These are phyloP conservation scores for Leishmania gerbilli DNA, from an alignment of 208 protist genomes.

Conservation along the genomic window DNA sequence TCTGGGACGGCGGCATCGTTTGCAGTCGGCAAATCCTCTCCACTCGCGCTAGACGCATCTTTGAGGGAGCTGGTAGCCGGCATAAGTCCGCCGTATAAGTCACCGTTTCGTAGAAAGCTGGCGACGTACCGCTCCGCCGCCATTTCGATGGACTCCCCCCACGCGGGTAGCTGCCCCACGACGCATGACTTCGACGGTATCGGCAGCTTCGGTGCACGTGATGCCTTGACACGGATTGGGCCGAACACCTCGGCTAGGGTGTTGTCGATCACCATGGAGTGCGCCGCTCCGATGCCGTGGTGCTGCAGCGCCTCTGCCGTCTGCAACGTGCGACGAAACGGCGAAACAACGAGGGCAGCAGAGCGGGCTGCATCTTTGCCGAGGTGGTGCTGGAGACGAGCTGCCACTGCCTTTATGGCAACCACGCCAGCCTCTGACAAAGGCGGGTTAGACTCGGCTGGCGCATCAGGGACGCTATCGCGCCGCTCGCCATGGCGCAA, in stretches of 20 bases:
- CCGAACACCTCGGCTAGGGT: constrained; percentile 79
- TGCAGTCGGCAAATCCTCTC: constrained; percentile 6
- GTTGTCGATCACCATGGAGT: constrained; percentile 54
- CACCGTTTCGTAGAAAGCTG: constrained; percentile 37
- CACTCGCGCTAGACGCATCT: background rate
- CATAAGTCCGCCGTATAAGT: constrained; percentile 25
- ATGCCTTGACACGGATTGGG: constrained; percentile 63
- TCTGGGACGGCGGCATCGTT: background rate
- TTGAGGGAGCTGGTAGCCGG: background rate
- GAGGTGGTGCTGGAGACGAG: constrained; percentile 38
- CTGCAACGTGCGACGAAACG: constrained; percentile 70
- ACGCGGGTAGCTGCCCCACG: constrained; percentile 46
- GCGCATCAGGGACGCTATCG: constrained; percentile 48
- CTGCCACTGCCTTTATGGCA: constrained; percentile 36
- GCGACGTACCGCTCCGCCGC: constrained; percentile 43
- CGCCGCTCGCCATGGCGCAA: constrained; percentile 86
- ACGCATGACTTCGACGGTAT: background rate
- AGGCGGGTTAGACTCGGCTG: constrained; percentile 67
- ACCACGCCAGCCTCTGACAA: constrained; percentile 59
- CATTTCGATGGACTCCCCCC: constrained; percentile 70
- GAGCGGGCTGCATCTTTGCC: constrained; percentile 26
- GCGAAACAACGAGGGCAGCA: constrained; percentile 58
- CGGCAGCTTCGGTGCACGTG: constrained; percentile 21
- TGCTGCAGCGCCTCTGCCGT: constrained; percentile 60
- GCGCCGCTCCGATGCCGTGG: constrained; percentile 43